Percentiles rank a stretch among this genome's conserved stretches.
phyloP scores from a whole-genome alignment of 106 monocot genomes.

The Iris macrosiphon region DNA sequence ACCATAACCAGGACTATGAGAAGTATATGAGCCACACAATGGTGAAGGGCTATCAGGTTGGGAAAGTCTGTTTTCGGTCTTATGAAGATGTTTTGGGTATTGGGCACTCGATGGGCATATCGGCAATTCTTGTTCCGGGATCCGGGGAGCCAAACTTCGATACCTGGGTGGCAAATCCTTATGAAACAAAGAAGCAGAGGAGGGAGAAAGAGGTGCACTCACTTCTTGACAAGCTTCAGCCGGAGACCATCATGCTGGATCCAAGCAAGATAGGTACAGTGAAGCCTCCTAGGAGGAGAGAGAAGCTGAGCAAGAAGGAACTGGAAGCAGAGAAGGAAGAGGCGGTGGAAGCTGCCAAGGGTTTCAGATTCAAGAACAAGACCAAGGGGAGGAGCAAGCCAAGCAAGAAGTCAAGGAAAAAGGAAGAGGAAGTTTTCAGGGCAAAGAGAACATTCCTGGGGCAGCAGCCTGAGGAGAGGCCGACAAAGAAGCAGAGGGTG shows the following conservation, averaged over 20 bases:
- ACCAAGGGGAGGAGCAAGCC: constrained; percentile 95
- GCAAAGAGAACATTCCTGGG: constrained; percentile 69
- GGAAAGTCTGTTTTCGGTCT: constrained; percentile 63
- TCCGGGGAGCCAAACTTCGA: constrained; percentile 95
- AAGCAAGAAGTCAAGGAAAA: constrained; percentile 66
- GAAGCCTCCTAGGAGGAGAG: constrained; percentile 32
- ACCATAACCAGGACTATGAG: constrained; percentile 33
- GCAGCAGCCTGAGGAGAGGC: constrained; percentile 15
- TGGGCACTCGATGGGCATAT: constrained; percentile 78
- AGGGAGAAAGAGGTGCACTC: constrained; percentile 86
- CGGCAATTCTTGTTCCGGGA: constrained; percentile 76
- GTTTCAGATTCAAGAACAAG: constrained; percentile 58
- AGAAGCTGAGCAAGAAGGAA: constrained; percentile 43
- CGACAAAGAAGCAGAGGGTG: constrained; percentile 28
- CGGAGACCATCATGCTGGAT: constrained; percentile 91
- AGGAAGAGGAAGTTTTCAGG: constrained; percentile 62
- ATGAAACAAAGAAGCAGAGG: constrained; percentile 64
- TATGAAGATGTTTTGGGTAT: constrained; percentile 89
- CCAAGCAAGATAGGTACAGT: constrained; percentile 69
- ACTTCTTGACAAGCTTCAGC: constrained; percentile 83
- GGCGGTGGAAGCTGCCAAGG: constrained; percentile 53
- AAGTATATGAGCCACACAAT: constrained; percentile 80
- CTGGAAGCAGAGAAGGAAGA: constrained; percentile 51
- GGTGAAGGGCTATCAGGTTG: constrained; percentile 79
- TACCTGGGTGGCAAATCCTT: constrained; percentile 86